Evolutionary conservation across 176 grass and related monocot genomes (phyloP), one percentile per base, ranked within the genome.

Genomic region (Dendrocalamus sinicus): DNA sequence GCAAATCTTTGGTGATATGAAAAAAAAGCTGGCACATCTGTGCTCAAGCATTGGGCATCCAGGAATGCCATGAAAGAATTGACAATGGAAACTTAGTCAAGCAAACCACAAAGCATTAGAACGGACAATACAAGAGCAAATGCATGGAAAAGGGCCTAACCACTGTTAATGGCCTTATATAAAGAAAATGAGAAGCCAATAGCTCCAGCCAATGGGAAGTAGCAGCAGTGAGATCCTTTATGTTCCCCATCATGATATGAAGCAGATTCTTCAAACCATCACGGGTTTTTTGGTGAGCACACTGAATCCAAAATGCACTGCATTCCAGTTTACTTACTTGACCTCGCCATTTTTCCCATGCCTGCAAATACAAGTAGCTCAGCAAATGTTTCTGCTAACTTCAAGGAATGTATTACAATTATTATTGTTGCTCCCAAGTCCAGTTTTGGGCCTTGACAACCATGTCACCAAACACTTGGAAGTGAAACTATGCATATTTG

Each of bases 251-350:
- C 91, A 98, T 90, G 68, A 98, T 98, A 79, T 95, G 93, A 86
- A 98, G 94, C 81, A 98, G 90, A 75, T 91, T 98, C 83, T 85
- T 95, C 81, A 98, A 92, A 63, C 96, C 93, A 76, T 95, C 93
- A 59, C 93, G 76, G 58, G 96, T 98, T 92, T 88, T 91, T 72
- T 80, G 86, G 82, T 95, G 96, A 80, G 86, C 57, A 5, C 96
- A 98, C 84, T 95, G 93, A 76, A 98, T 92, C 96, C 96, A 98
- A 85, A 95, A 98, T 80, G 96, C 88, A 84, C 91, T 95, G 46
- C 84, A 86, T 45, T 98, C 90, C 59, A 98, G 84, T 86, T 90
- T 93, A 78, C 78, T 98, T 73, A 98, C 88, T 77, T 98, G 93
- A 59, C 84, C 83, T 44, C 96, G 89, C 96, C 96, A 98, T 90